A percentile compares a stretch with the other conserved stretches of the same genome.
These are phyloP conservation scores for Saxophila tyrrhenica DNA, from an alignment of 495 filamentous ascomycete species.

Conservation along the genomic window DNA sequence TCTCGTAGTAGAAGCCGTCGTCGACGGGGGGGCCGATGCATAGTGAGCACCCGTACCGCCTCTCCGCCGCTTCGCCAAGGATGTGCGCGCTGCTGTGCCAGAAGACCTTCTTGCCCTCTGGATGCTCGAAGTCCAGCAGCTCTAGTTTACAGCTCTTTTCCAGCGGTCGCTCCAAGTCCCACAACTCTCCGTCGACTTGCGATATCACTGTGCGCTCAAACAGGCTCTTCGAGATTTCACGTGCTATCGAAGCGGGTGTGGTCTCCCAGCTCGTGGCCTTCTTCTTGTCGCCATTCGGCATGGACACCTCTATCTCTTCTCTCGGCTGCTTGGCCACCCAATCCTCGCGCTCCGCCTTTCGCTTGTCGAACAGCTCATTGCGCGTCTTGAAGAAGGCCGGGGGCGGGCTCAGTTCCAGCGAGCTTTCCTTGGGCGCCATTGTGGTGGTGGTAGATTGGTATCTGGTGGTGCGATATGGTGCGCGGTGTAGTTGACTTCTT, in stretches of 20 bases:
- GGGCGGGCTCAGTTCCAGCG: slow-evolving; percentile 51
- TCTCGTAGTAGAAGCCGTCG: slow-evolving; percentile 97
- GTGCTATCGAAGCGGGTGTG: slow-evolving; percentile 54
- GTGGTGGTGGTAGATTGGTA: not conserved
- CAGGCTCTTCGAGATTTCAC: slow-evolving; percentile 55
- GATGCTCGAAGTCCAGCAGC: slow-evolving; percentile 71
- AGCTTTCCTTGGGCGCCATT: slow-evolving; percentile 30
- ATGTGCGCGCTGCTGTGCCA: slow-evolving; percentile 92
- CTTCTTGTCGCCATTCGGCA: slow-evolving; percentile 51
- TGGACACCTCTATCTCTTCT: slow-evolving; percentile 54
- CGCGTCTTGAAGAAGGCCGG: slow-evolving; percentile 75
- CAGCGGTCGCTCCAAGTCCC: slow-evolving; percentile 84
- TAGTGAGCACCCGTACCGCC: slow-evolving; percentile 77
- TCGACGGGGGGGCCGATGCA: slow-evolving; percentile 88
- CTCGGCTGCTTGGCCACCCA: slow-evolving; percentile 54
- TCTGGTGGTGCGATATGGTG: not conserved
- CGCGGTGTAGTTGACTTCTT: not conserved
- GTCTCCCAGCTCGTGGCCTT: slow-evolving; percentile 61
- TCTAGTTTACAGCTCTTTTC: slow-evolving; percentile 70
- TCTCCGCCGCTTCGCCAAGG: slow-evolving; percentile 86
- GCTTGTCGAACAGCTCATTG: slow-evolving; percentile 72
- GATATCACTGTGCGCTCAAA: slow-evolving; percentile 70
- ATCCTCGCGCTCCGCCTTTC: slow-evolving; percentile 72
- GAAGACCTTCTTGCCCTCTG: slow-evolving; percentile 72
- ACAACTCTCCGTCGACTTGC: slow-evolving; percentile 69